A percentile compares a stretch with the other conserved stretches of the same genome.
Evolutionary conservation across 768 basidiomycete genomes (phyloP).

Genomic region (Coprinellus micaceus): DNA sequence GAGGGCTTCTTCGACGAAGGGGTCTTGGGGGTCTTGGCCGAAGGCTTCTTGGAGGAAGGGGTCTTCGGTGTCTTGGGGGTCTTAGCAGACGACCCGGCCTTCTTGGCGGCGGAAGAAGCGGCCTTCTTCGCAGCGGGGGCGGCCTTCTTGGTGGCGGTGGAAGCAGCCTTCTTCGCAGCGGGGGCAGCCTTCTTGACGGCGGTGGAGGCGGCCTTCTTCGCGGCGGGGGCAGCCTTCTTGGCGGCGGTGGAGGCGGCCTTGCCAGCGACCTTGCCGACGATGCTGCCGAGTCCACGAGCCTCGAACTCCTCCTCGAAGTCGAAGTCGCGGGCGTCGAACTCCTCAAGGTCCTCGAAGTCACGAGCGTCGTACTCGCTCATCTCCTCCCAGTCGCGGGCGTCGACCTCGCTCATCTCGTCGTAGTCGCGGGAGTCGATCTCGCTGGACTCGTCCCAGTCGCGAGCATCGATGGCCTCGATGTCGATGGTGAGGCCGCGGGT

Average conservation of each 20-base stretch:
- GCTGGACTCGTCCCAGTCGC: not conserved
- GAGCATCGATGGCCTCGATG: not conserved
- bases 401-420: not conserved
- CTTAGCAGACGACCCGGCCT: not conserved
- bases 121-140: not conserved
- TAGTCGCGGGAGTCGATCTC: not conserved
- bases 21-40: not conserved
- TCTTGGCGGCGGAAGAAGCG: no score
- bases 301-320: not conserved
- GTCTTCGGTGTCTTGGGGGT: not conserved
- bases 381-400: conserved; percentile 5
- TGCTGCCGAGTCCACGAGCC: not conserved
- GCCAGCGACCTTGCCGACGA: not conserved
- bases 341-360: not conserved
- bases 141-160: not conserved
- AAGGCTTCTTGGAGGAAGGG: not conserved
- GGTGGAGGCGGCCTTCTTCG: not conserved
- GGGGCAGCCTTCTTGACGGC: not conserved
- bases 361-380: not conserved
- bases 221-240: not conserved
- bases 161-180: not conserved
- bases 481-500: not conserved
- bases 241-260: not conserved
- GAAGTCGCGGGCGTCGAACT: not conserved
- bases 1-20: not conserved